A percentile compares a stretch with the other conserved stretches of the same genome.
Evolutionary conservation across 2,329 filamentous ascomycete genomes (phyloP).

Genomic region (Cordyceps tenuipes): DNA sequence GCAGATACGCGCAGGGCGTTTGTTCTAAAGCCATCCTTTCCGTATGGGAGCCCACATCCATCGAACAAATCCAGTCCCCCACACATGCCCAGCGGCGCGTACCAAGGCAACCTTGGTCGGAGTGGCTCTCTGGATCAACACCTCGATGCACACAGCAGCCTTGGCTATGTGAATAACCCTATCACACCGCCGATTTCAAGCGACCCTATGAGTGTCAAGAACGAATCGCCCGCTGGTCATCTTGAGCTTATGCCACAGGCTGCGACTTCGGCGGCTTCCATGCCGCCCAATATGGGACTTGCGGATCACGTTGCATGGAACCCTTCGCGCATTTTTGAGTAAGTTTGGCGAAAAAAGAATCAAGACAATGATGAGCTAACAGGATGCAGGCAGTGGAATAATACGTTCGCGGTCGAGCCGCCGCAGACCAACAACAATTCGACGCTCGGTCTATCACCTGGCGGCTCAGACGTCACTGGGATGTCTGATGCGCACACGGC

Average conservation of each 20-base stretch:
- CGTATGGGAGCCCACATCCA: constrained; percentile 69
- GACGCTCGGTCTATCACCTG: constrained; percentile 44
- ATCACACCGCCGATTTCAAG: constrained; percentile 75
- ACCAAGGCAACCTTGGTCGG: constrained; percentile 38
- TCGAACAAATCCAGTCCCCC: constrained; percentile 57
- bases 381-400: constrained; percentile 74
- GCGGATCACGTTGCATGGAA: constrained; percentile 68
- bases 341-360: constrained; percentile 22
- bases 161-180: constrained; percentile 60
- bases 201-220: constrained; percentile 63
- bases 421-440: constrained; percentile 34
- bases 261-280: constrained; percentile 39
- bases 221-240: constrained; percentile 65
- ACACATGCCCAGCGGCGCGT: constrained; percentile 39
- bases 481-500: constrained; percentile 41
- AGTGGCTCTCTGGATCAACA: constrained; percentile 45
- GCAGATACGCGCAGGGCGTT: constrained; percentile 78
- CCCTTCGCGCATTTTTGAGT: constrained; percentile 84
- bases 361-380: not conserved
- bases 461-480: constrained; percentile 44
- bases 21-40: constrained; percentile 79
- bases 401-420: constrained; percentile 65
- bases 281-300: constrained; percentile 48
- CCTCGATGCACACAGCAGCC: constrained; percentile 43
- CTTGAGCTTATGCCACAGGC: constrained; percentile 62